Evolutionary conservation across 2,329 filamentous ascomycete species (phyloP).

Genomic region (Phialophora macrospora): DNA sequence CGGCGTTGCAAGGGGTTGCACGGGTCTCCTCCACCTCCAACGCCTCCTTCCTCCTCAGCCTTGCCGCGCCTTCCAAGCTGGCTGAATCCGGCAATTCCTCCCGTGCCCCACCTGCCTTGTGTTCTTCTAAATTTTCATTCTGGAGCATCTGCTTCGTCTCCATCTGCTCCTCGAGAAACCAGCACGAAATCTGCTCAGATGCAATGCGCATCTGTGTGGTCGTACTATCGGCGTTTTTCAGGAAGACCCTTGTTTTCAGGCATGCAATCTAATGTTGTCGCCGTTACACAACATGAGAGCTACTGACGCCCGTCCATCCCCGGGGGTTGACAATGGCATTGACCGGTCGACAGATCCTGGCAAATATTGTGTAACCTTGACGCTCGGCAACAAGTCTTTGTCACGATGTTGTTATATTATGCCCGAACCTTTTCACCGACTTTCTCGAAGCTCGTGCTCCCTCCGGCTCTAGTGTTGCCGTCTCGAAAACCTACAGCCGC

Average conservation of each 20-base stretch:
- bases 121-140: constrained; percentile 5
- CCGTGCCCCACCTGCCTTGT: constrained; percentile 31
- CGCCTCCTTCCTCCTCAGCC: not conserved
- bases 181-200: not conserved
- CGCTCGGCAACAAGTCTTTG: constrained; percentile 7
- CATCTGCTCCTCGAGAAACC: not conserved
- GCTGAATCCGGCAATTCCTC: constrained; percentile 29
- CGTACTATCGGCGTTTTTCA: constrained; percentile 3
- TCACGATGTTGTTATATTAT: constrained; percentile 12
- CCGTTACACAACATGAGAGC: constrained; percentile 29
- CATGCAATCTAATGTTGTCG: constrained; percentile 14
- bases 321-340: constrained; percentile 30
- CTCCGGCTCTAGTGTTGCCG: not conserved
- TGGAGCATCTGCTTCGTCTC: constrained; percentile 6
- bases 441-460: constrained; percentile 10
- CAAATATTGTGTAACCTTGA: constrained; percentile 18
- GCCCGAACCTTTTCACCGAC: constrained; percentile 25
- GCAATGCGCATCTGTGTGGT: not conserved
- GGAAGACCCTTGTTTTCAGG: constrained; percentile 18
- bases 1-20: not conserved
- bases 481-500: not conserved
- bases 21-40: not conserved
- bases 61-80: constrained; percentile 7
- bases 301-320: constrained; percentile 24
- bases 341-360: constrained; percentile 7